Percentiles rank a stretch among this genome's conserved stretches.
phyloP scores from a whole-genome alignment of 495 filamentous ascomycete genomes.

The Talaromyces nanjingensis region DNA sequence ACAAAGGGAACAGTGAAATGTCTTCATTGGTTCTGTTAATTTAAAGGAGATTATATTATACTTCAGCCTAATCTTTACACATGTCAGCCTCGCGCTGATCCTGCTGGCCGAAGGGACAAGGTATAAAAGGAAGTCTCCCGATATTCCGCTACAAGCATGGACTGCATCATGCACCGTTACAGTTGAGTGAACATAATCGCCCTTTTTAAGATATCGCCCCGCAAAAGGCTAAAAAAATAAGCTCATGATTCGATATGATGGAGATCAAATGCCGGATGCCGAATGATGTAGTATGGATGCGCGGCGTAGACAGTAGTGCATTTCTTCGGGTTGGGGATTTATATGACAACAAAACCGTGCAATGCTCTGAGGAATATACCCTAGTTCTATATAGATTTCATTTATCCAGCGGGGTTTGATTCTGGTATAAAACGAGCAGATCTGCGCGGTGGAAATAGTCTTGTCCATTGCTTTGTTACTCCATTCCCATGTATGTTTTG shows the following conservation, averaged over 20 bases:
- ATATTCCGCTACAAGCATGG: neutral
- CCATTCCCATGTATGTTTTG: neutral
- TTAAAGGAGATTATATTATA: neutral
- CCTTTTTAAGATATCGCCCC: neutral
- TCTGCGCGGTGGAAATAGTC: neutral
- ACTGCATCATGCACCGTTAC: neutral
- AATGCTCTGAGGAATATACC: neutral
- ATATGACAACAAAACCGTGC: neutral
- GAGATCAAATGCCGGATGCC: neutral
- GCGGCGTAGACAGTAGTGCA: neutral
- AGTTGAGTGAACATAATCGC: neutral
- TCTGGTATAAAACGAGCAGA: neutral
- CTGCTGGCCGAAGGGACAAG: neutral
- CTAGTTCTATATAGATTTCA: neutral
- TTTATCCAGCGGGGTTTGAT: neutral
- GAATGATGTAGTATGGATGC: neutral
- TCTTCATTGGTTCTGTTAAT: neutral
- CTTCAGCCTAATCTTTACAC: neutral
- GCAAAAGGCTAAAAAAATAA: neutral
- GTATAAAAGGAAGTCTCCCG: neutral
- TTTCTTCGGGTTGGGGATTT: neutral
- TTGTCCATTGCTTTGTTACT: neutral
- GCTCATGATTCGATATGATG: neutral
- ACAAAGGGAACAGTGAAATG: neutral
- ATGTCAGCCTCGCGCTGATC: neutral